These are phyloP conservation scores for Colletotrichum sp. DNA, from an alignment of 2,329 filamentous ascomycete genomes.

Conservation along the genomic window DNA sequence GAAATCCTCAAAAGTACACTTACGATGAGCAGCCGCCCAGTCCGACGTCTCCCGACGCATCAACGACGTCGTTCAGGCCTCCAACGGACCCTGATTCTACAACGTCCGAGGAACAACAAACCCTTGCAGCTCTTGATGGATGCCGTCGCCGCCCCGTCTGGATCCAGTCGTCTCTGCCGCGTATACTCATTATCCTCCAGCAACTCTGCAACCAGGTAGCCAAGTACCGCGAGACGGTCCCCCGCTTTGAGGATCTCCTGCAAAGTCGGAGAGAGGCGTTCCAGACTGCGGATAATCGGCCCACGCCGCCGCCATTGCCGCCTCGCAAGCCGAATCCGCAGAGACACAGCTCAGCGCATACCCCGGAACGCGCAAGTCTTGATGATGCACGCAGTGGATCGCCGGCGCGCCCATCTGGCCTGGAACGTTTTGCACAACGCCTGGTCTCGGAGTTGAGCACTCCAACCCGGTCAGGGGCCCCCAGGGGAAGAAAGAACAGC, in stretches of 20 bases:
- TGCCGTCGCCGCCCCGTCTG: slow-evolving; percentile 60
- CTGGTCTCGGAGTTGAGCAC: slow-evolving; percentile 64
- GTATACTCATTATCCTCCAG: slow-evolving; percentile 62
- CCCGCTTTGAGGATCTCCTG: slow-evolving; percentile 75
- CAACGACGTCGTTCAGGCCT: slow-evolving; percentile 40
- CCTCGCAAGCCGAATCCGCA: slow-evolving; percentile 22
- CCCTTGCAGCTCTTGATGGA: slow-evolving; percentile 50
- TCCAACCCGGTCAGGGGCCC: slow-evolving; percentile 54
- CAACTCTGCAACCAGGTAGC: slow-evolving; percentile 65
- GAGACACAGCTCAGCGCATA: slow-evolving; percentile 29
- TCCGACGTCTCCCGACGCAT: slow-evolving; percentile 20
- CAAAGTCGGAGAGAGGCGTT: slow-evolving; percentile 69
- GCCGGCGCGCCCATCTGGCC: slow-evolving; percentile 55
- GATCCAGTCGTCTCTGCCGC: slow-evolving; percentile 52
- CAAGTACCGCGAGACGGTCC: slow-evolving; percentile 66
- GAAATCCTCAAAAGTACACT: slow-evolving; percentile 68
- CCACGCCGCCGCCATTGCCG: slow-evolving; percentile 29
- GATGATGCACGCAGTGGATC: slow-evolving; percentile 53
- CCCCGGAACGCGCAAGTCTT: slow-evolving; percentile 45
- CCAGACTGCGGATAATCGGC: slow-evolving; percentile 58
- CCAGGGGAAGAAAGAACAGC: slow-evolving; percentile 54
- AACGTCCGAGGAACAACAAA: slow-evolving; percentile 44
- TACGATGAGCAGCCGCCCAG: slow-evolving; percentile 52
- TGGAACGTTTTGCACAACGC: slow-evolving; percentile 67
- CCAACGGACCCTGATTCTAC: slow-evolving; percentile 44